phyloP scores from a whole-genome alignment of 1,284 basidiomycete genomes.

The Pterulicium gracile region DNA sequence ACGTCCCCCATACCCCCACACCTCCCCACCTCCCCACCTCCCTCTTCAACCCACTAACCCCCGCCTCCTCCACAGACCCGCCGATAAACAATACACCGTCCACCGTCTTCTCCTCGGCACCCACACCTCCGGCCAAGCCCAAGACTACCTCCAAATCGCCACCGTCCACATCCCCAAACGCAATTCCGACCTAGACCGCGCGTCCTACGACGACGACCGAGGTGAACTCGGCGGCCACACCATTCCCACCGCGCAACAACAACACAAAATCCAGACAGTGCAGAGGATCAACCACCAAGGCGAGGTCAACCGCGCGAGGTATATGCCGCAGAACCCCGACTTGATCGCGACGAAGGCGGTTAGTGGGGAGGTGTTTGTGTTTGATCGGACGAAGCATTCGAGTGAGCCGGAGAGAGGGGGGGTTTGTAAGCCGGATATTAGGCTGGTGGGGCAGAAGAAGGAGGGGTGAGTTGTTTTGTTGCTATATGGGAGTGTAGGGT shows the following conservation, averaged over 20 bases:
- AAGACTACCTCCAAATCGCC: constrained; percentile 96
- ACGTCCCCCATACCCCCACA: constrained; percentile 19
- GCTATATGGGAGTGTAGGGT: constrained; percentile 4
- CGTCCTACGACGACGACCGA: constrained; percentile 87
- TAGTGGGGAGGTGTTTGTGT: constrained; percentile 84
- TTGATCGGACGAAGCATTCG: constrained; percentile 96
- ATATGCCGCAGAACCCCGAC: constrained; percentile 98
- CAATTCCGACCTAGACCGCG: constrained; percentile 62
- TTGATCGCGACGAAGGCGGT: constrained; percentile 93
- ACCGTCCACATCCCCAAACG: constrained; percentile 88
- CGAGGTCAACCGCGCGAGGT: constrained; percentile 95
- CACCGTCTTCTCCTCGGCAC: constrained; percentile 95
- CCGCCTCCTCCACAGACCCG: constrained; percentile 37
- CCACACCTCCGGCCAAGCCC: constrained; percentile 91
- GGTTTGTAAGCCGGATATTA: constrained; percentile 85
- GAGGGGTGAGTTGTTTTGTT: constrained; percentile 67
- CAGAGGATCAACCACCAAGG: constrained; percentile 95
- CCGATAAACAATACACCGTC: constrained; percentile 84
- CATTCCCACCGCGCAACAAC: constrained; percentile 36
- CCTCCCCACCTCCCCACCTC: not conserved
- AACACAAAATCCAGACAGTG: constrained; percentile 72
- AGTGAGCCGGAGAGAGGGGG: constrained; percentile 83
- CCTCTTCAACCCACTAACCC: constrained; percentile 3
- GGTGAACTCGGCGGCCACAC: constrained; percentile 86
- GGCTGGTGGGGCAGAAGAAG: constrained; percentile 79